These are phyloP conservation scores for Cutaneotrichosporon spelunceum DNA, from an alignment of 1,284 basidiomycete species.

Conservation along the genomic window DNA sequence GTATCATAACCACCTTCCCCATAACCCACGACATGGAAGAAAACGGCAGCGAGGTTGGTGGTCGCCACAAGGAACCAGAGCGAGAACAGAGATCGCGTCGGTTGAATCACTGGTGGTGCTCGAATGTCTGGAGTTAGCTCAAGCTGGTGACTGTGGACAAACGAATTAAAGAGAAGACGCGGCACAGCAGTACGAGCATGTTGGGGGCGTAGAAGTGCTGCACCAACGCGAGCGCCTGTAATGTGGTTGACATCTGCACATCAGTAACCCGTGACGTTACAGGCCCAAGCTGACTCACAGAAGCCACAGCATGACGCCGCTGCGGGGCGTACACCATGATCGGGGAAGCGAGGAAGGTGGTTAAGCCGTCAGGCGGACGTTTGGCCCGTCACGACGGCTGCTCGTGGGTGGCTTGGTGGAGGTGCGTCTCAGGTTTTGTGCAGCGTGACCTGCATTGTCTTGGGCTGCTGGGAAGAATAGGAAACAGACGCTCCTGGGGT, in stretches of 20 bases:
- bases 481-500: neutral
- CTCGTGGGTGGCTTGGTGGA: neutral
- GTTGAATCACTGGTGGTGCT: slow-evolving; percentile 38
- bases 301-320: slow-evolving; percentile 44
- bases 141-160: neutral
- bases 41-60: slow-evolving; percentile 33
- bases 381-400: neutral
- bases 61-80: slow-evolving; percentile 32
- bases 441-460: neutral
- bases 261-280: neutral
- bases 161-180: slow-evolving; percentile 39
- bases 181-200: slow-evolving; percentile 38
- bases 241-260: slow-evolving; percentile 34
- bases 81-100: slow-evolving; percentile 35
- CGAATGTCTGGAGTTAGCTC: slow-evolving; percentile 29
- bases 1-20: slow-evolving; percentile 7
- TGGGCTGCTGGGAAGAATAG: neutral
- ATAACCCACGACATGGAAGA: slow-evolving; percentile 31
- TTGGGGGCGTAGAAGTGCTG: slow-evolving; percentile 48
- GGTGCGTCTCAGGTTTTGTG: neutral
- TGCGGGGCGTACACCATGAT: slow-evolving; percentile 44
- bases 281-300: slow-evolving; percentile 24
- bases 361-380: neutral
- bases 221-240: slow-evolving; percentile 36
- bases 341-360: neutral